These are phyloP conservation scores for Ceratocystis albifundus DNA, from an alignment of 2,329 filamentous ascomycete species.

Conservation along the genomic window DNA sequence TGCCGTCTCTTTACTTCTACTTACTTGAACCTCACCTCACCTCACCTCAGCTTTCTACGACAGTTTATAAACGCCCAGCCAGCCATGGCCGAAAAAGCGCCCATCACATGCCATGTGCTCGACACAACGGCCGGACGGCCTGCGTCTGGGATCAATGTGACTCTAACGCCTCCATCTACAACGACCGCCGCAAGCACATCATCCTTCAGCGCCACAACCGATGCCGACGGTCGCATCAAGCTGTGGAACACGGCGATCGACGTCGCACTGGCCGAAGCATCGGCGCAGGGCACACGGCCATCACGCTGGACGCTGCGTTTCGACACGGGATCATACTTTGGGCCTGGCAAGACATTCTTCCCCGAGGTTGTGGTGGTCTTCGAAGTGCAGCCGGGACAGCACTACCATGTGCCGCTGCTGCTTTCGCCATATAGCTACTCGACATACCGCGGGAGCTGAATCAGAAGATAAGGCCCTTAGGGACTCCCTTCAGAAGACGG, in stretches of 20 bases:
- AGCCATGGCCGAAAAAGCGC: slow-evolving; percentile 37
- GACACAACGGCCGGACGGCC: slow-evolving; percentile 67
- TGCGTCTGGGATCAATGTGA: slow-evolving; percentile 54
- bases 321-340: slow-evolving; percentile 62
- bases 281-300: slow-evolving; percentile 25
- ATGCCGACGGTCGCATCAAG: slow-evolving; percentile 63
- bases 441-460: slow-evolving; percentile 64
- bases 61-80: slow-evolving; percentile 15
- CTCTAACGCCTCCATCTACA: slow-evolving; percentile 39
- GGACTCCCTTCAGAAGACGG: neutral
- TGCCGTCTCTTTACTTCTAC: neutral
- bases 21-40: neutral
- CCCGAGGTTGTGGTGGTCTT: slow-evolving; percentile 48
- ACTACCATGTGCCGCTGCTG: slow-evolving; percentile 70
- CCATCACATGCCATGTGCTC: slow-evolving; percentile 78
- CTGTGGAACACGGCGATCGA: slow-evolving; percentile 38
- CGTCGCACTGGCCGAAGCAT: neutral
- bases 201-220: slow-evolving; percentile 56
- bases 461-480: neutral
- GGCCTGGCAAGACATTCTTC: slow-evolving; percentile 49
- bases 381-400: slow-evolving; percentile 45
- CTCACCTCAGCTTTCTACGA: neutral
- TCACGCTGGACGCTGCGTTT: slow-evolving; percentile 60
- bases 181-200: neutral
- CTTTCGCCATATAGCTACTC: slow-evolving; percentile 70